Evolutionary conservation across 2,329 filamentous ascomycete genomes (phyloP), one percentile per base, ranked within the genome.

Genomic region (Drechslerella dactyloides): DNA sequence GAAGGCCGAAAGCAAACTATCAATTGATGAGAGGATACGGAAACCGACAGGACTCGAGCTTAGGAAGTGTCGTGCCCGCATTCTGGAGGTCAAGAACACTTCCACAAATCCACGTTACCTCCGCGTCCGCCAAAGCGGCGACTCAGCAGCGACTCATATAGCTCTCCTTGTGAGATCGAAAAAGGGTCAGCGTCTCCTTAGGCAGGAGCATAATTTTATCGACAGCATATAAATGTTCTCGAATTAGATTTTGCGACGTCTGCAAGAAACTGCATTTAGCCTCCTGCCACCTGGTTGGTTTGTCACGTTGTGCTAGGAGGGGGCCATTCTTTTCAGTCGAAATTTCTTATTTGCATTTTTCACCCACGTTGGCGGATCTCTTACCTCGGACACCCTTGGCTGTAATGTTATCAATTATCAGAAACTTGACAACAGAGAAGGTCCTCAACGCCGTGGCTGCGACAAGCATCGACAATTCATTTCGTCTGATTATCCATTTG

Each of bases 321-420:
- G 59, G 66, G 66, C 58, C 48, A 42, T 63, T 70, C 59, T 46
- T 64, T 60, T 59, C 58, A 50, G 66, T 70, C 59, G 66, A 70
- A 70, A 70, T 70, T 70, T 70, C 66, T 70, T 55, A 70, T 70
- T 64, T 54, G 66, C 66, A 70, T 59, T 70, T 70, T 70, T 70
- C 66, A 64, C 58, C 66, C 66, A 70, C 66, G 59, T 63, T 70
- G 66, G 64, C 53, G 46, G 59, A 4, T 64, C 59, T 51, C 66
- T 48, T 53, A 70, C 53, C 53, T 68, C 19, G 17, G 42, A 48
- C 57, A 58, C 58, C 64, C 66, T 70, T 70, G 66, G 59, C 66
- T 70, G 66, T 70, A 70, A 70, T 70, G 66, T 70, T 70, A 70
- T 70, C 66, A 63, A 70, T 63, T 63, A 70, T 70, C 66, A 52